These are phyloP conservation scores for Penicillium nordicum DNA, from an alignment of 2,329 filamentous ascomycete species.

Conservation along the genomic window DNA sequence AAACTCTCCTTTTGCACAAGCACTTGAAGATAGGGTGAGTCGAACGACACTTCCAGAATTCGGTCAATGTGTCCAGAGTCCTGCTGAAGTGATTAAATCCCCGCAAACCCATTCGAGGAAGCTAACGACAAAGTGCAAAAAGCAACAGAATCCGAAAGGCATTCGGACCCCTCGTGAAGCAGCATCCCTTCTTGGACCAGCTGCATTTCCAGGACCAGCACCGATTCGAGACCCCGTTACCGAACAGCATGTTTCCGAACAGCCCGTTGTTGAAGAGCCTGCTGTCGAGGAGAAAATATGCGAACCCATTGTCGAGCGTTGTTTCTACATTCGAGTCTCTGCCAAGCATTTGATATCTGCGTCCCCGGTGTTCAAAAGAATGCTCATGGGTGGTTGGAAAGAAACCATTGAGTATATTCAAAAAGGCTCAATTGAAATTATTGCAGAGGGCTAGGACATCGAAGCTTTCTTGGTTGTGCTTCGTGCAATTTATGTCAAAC, in stretches of 20 bases:
- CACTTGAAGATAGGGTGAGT: neutral
- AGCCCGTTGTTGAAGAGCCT: neutral
- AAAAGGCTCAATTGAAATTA: neutral
- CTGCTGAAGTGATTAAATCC: neutral
- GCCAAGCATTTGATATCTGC: neutral
- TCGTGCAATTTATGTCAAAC: neutral
- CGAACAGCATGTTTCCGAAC: too few relatives aligned
- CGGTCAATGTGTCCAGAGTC: neutral
- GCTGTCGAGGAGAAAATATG: neutral
- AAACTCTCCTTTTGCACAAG: neutral
- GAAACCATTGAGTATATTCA: neutral
- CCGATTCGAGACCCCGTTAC: too few relatives aligned
- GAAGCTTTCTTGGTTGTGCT: neutral
- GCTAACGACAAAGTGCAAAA: rapidly evolving
- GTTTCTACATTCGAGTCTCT: neutral
- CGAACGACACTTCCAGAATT: too few relatives aligned
- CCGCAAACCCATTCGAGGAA: neutral
- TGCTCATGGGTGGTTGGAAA: neutral
- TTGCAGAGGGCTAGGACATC: neutral
- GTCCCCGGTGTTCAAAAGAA: neutral
- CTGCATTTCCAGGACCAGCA: too few relatives aligned
- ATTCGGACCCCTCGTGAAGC: neutral
- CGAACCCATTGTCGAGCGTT: neutral
- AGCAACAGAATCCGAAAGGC: rapidly evolving
- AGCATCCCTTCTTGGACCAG: neutral